phyloP scores from a whole-genome alignment of 2,329 filamentous ascomycete genomes.

The Phyllosticta citrichinensis region DNA sequence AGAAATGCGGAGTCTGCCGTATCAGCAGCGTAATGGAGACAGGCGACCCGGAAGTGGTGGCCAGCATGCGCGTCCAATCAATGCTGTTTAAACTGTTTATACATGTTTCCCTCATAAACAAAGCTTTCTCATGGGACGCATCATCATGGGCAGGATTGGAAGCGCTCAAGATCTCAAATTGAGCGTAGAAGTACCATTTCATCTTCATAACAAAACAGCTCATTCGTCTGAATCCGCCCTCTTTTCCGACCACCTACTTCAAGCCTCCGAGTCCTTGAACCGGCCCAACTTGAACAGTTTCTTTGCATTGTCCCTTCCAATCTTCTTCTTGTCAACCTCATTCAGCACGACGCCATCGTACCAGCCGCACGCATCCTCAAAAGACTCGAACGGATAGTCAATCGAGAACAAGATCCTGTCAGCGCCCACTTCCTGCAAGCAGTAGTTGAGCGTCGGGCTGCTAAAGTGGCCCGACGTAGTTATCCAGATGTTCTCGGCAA shows the following conservation, averaged over 20 bases:
- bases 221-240: not conserved
- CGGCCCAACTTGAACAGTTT: conserved; percentile 25
- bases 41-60: not conserved
- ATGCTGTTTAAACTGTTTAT: no score
- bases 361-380: conserved; percentile 22
- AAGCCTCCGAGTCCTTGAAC: conserved; percentile 17
- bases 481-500: conserved; percentile 33
- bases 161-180: no score
- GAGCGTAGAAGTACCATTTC: not conserved
- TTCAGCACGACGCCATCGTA: conserved; percentile 14
- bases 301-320: conserved; percentile 39
- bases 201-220: not conserved
- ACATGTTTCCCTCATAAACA: no score
- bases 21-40: not conserved
- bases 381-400: conserved; percentile 21
- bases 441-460: conserved; percentile 31
- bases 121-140: no score
- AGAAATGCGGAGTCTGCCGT: not conserved
- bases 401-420: conserved; percentile 34
- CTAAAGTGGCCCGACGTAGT: conserved; percentile 35
- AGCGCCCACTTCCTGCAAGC: conserved; percentile 30
- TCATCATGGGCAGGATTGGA: no score
- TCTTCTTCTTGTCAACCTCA: conserved; percentile 21
- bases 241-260: not conserved
- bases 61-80: not conserved